phyloP scores from a whole-genome alignment of 192 early-diverging fungal species.

The Coemansia sp. region DNA sequence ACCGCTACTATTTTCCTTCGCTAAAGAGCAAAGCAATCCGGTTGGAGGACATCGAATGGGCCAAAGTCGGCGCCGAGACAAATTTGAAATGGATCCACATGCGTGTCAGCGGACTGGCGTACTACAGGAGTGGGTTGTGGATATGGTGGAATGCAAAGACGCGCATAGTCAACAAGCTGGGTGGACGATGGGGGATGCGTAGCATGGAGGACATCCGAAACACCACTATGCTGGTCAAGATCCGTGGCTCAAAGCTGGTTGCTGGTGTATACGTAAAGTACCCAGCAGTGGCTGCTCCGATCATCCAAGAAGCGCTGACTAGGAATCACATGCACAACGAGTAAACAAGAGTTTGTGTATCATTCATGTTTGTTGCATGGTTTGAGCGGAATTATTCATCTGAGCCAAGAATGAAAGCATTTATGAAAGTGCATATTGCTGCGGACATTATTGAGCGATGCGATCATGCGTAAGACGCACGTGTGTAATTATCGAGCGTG shows the following conservation, averaged over 20 bases:
- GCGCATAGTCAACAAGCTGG: background rate
- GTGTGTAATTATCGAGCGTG: background rate
- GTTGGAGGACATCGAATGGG: constrained; percentile 20
- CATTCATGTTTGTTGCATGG: background rate
- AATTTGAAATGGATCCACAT: constrained; percentile 18
- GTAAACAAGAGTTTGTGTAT: background rate
- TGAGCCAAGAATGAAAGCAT: background rate
- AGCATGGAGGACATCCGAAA: constrained; percentile 9
- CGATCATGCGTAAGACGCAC: background rate
- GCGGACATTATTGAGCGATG: background rate
- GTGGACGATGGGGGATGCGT: constrained; percentile 1
- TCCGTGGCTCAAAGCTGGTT: constrained; percentile 4
- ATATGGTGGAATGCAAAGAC: constrained; percentile 34
- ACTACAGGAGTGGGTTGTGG: background rate
- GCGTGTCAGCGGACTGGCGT: constrained; percentile 17
- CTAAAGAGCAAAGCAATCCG: constrained; percentile 6
- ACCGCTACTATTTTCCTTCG: constrained; percentile 24
- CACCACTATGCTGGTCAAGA: constrained; percentile 21
- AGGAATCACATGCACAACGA: constrained; percentile 19
- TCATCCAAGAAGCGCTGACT: constrained; percentile 9
- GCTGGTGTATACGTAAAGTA: constrained; percentile 22
- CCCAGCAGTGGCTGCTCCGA: constrained; percentile 16
- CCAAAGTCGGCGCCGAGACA: constrained; percentile 14
- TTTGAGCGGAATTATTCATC: background rate
- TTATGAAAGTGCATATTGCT: background rate